These are phyloP conservation scores for Microdochium nivale DNA, from an alignment of 2,329 filamentous ascomycete genomes.

Conservation along the genomic window DNA sequence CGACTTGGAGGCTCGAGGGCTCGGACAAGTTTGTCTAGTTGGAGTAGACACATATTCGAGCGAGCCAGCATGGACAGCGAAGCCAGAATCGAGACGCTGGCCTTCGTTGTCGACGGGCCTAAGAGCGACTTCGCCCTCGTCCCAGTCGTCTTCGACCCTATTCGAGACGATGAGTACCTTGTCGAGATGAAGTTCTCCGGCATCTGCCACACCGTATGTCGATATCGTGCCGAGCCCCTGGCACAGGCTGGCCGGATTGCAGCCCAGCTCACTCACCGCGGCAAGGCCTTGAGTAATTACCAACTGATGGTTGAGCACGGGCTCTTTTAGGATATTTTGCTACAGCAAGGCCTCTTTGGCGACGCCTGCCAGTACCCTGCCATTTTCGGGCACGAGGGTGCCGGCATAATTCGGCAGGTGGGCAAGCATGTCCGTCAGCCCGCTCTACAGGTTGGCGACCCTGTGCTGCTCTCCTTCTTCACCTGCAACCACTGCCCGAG, in stretches of 20 bases:
- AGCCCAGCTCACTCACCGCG: constrained; percentile 4
- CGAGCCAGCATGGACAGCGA: too few species aligned
- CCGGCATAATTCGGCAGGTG: constrained; percentile 7
- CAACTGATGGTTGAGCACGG: constrained; percentile 6
- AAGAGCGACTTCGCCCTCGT: constrained; percentile 3
- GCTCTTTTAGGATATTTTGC: constrained; percentile 1
- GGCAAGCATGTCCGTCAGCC: constrained; percentile 5
- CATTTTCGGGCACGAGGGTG: constrained; percentile 20
- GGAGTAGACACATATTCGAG: too few species aligned
- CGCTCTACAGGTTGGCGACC: constrained; percentile 7
- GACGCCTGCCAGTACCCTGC: constrained; percentile 10
- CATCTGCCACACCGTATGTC: constrained; percentile 14
- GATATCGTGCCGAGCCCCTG: too few species aligned
- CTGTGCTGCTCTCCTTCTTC: constrained; percentile 23
- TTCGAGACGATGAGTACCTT: constrained; percentile 18
- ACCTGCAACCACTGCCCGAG: constrained; percentile 21
- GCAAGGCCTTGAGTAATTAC: too few species aligned
- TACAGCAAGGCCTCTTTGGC: constrained; percentile 3
- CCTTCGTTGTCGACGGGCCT: constrained; percentile 4
- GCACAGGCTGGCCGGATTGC: neutral
- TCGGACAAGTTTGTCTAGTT: too few species aligned
- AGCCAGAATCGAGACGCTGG: constrained; percentile 1
- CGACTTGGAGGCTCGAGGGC: too few species aligned
- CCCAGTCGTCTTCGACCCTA: constrained; percentile 15
- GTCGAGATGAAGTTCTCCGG: constrained; percentile 25